Evolutionary conservation across 805 yeast genomes (phyloP), one percentile per base, ranked within the genome.

Genomic region (Starmerella powellii): DNA sequence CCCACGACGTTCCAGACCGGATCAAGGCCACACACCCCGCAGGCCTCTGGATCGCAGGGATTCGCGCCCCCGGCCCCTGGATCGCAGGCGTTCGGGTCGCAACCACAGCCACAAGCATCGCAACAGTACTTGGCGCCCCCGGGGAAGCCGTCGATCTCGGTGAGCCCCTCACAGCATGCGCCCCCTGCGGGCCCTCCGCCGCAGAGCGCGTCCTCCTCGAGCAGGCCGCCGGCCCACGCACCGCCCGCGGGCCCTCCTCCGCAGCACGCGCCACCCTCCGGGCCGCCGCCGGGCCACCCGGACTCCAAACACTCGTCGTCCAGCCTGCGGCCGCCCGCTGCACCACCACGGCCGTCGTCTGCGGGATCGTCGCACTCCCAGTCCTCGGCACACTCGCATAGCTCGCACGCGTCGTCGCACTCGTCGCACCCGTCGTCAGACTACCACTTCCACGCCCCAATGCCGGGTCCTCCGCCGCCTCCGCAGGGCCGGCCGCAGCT

Each of bases 401-500:
- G 6, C 12, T 27, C 30, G 15, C 30, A 8, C 30, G 30, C 12
- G 15, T 13, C 12, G 15, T 27, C 15, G 15, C 30, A 27, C 15
- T 8, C 30, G 15, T 13, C 30, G 30, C 12, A 27, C 12, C 30
- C 30, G 30, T 27, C 30, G 15, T 8, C 30, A 13, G 12, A 16
- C 21, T 6, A 15, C 28, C 18, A 29, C n/a, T 29, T 16, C 17
- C 32, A 29, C 18, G 15, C 32, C 12, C 18, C 32, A 29, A 29
- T 29, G 27, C 27, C 12, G 10, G 10, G 10, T 8, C 26, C 26
- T 6, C 39, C 43, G 13, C 37, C 44, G 17, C 40, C 41, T 13
- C 42, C 44, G 27, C 40, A 19, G n/a, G 35, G 36, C 23, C 19
- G 39, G 26, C 52, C 50, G 19, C 47, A 47, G 6, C 82, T 87